Conservation (phyloP, 2,329 filamentous ascomycete species). For the Alternaria tenuissima region DNA sequence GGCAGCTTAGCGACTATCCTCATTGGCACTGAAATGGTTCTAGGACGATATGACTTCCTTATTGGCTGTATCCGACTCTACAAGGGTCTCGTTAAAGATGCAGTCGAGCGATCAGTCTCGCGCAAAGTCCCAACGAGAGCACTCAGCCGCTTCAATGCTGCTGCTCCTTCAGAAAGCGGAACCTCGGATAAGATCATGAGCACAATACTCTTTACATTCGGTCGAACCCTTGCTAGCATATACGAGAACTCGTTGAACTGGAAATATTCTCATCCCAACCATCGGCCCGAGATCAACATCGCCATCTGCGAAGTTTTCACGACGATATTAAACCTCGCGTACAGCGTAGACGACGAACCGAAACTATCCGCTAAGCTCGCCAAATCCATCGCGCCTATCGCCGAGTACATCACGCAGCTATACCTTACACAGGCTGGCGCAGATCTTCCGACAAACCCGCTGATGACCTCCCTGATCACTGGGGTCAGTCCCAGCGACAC, state of each 20-base stretch:
- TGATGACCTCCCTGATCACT: constrained; percentile 74
- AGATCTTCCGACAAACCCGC: constrained; percentile 77
- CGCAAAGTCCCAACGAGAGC: constrained; percentile 67
- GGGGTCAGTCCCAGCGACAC: constrained; percentile 47
- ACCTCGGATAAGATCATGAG: constrained; percentile 81
- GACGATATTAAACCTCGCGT: constrained; percentile 74
- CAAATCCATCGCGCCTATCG: constrained; percentile 73
- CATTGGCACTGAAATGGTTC: constrained; percentile 80
- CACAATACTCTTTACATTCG: constrained; percentile 75
- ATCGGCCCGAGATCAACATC: constrained; percentile 73
- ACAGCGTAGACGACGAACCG: constrained; percentile 73
- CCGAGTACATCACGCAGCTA: constrained; percentile 76
- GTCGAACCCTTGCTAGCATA: constrained; percentile 79
- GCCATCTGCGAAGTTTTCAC: constrained; percentile 75
- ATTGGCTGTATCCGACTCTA: constrained; percentile 77
- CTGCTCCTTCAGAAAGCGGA: constrained; percentile 67
- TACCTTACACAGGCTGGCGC: constrained; percentile 76
- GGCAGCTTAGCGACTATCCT: constrained; percentile 80
- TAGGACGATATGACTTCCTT: constrained; percentile 79
- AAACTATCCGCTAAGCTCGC: constrained; percentile 62
- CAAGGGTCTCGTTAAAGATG: constrained; percentile 76
- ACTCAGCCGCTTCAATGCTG: constrained; percentile 57
- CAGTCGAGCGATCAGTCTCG: constrained; percentile 72
- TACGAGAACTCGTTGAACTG: constrained; percentile 87
- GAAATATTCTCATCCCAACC: constrained; percentile 76